A percentile compares a stretch with the other conserved stretches of the same genome.
Evolutionary conservation across 352 stramenopile species (phyloP).

Genomic region (Phytophthora vignae): DNA sequence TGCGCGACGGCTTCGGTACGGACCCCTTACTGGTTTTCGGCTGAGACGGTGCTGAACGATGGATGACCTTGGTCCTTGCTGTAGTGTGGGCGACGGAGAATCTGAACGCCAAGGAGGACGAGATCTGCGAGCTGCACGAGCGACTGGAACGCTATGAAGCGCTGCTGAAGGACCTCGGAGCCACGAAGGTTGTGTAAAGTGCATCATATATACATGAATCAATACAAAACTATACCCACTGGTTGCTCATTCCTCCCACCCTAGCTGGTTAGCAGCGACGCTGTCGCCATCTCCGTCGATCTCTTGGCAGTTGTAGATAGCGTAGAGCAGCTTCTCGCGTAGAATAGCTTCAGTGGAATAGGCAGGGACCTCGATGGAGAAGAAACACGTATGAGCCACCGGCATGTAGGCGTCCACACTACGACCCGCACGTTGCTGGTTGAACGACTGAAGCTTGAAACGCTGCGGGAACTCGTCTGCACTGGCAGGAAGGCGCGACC

Average conservation of each 20-base stretch:
- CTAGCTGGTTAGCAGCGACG: constrained; percentile 81
- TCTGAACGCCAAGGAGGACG: constrained; percentile 37
- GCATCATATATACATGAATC: constrained; percentile 16
- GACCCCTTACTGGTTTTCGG: constrained; percentile 14
- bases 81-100: constrained; percentile 38
- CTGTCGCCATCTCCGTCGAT: constrained; percentile 91
- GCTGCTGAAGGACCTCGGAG: constrained; percentile 16
- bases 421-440: constrained; percentile 54
- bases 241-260: constrained; percentile 70
- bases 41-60: constrained; percentile 4
- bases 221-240: background rate
- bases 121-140: constrained; percentile 40
- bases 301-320: constrained; percentile 95
- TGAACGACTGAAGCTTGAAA: constrained; percentile 93
- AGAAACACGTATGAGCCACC: constrained; percentile 99
- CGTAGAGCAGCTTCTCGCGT: constrained; percentile 86
- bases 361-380: constrained; percentile 94
- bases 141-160: constrained; percentile 29
- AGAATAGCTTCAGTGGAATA: constrained; percentile 92
- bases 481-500: constrained; percentile 84
- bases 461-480: constrained; percentile 89
- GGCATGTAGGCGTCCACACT: constrained; percentile 91
- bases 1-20: constrained; percentile 35
- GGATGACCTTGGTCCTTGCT: constrained; percentile 22
- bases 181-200: constrained; percentile 28